phyloP scores from a whole-genome alignment of 179 eudicot species.

The Gypsophila paniculata region DNA sequence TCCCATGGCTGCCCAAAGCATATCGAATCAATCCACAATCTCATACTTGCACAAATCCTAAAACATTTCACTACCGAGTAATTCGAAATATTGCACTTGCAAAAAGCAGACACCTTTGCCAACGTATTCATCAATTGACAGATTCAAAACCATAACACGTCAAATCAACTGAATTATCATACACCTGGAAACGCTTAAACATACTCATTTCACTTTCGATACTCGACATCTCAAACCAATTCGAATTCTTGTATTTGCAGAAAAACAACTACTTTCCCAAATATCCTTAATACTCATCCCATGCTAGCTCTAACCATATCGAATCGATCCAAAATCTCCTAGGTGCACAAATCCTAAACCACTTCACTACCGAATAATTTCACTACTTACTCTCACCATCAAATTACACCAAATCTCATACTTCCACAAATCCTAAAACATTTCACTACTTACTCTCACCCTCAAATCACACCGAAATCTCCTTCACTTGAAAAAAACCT shows the following conservation, averaged over 20 bases:
- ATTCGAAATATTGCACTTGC: neutral
- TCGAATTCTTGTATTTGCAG: too few species aligned
- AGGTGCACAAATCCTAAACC: too few species aligned
- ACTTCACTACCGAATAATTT: neutral
- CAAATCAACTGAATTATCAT: neutral
- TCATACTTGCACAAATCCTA: constrained; percentile 7
- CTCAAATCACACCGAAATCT: too few species aligned
- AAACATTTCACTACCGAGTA: neutral
- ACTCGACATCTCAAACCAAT: neutral
- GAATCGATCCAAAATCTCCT: too few species aligned
- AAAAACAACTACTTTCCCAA: too few species aligned
- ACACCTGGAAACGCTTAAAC: too few species aligned
- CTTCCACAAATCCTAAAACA: constrained; percentile 7
- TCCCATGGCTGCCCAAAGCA: neutral
- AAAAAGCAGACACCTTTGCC: too few species aligned
- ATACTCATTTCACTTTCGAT: neutral
- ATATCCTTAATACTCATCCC: too few species aligned
- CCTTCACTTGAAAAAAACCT: too few species aligned
- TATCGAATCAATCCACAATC: neutral
- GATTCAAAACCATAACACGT: too few species aligned
- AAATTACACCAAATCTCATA: neutral
- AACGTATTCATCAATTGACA: too few species aligned
- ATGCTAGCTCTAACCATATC: too few species aligned
- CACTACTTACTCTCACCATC: neutral
- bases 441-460: neutral